Evolutionary conservation across 805 yeast genomes (phyloP).

Genomic region (Ogataea paradorogensis): DNA sequence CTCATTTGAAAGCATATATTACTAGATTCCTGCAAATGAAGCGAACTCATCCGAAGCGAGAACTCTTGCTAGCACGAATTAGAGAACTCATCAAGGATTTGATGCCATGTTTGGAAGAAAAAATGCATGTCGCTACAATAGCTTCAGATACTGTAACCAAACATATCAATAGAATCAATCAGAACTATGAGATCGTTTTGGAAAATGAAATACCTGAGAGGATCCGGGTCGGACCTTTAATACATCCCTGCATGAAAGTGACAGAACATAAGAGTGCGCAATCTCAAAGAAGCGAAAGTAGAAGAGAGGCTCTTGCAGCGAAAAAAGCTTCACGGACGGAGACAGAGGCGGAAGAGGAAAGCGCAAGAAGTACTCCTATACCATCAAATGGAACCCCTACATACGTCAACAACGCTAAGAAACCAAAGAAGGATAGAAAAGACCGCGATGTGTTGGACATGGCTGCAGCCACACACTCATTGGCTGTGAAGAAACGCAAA

Average conservation of each 20-base stretch:
- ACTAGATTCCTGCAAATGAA: constrained; percentile 42
- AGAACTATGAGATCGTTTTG: constrained; percentile 72
- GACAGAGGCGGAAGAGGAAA: constrained; percentile 25
- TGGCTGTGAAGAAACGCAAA: constrained; percentile 7
- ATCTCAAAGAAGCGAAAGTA: constrained; percentile 73
- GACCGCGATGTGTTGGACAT: constrained; percentile 8
- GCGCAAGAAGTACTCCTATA: constrained; percentile 20
- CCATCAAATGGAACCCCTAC: constrained; percentile 15
- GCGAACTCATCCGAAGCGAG: constrained; percentile 37
- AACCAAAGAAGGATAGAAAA: constrained; percentile 18
- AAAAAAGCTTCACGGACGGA: constrained; percentile 52
- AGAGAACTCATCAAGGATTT: constrained; percentile 57
- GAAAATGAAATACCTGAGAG: constrained; percentile 79
- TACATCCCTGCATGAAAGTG: constrained; percentile 87
- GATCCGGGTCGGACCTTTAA: constrained; percentile 71
- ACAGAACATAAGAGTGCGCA: constrained; percentile 62
- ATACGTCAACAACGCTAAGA: constrained; percentile 8
- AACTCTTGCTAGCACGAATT: constrained; percentile 37
- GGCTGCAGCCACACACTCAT: not conserved
- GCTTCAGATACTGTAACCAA: constrained; percentile 76
- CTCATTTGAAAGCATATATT: constrained; percentile 58
- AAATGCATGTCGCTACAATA: constrained; percentile 93
- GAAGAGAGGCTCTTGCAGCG: constrained; percentile 93
- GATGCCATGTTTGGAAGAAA: constrained; percentile 91
- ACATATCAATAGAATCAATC: constrained; percentile 70